Percentiles rank a stretch among this genome's conserved stretches.
Evolutionary conservation across 75 land plant genomes (phyloP).

Genomic region (Sequoia sempervirens): DNA sequence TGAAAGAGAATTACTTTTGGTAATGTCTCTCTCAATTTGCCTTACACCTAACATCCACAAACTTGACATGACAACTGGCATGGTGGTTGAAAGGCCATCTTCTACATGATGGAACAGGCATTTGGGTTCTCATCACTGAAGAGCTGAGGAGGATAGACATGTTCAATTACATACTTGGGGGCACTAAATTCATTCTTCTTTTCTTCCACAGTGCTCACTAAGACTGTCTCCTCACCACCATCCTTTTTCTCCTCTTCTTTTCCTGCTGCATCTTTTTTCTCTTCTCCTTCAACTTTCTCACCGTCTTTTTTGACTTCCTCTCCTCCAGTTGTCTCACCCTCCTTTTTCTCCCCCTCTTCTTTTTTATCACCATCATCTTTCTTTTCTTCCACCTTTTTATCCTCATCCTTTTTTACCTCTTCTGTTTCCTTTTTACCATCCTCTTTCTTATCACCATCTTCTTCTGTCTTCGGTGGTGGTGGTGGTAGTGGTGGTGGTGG

Average conservation of each 20-base stretch:
- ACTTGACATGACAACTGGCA: not conserved
- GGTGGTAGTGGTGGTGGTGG: slow-evolving; percentile 50
- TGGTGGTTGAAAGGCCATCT: not conserved
- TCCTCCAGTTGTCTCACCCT: too few relatives aligned
- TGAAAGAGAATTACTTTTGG: not conserved
- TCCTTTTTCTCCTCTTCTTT: not conserved
- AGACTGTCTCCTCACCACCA: not conserved
- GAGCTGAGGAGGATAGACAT: slow-evolving; percentile 61
- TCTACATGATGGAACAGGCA: slow-evolving; percentile 61
- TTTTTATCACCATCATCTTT: not conserved
- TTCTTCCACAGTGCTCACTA: not conserved
- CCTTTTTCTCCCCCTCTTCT: not conserved
- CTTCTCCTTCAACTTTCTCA: not conserved
- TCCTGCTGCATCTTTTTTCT: not conserved
- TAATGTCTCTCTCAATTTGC: not conserved
- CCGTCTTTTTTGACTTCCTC: not conserved
- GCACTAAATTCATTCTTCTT: not conserved
- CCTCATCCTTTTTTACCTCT: not conserved
- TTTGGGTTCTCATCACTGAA: slow-evolving; percentile 82
- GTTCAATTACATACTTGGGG: slow-evolving; percentile 1
- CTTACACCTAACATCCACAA: not conserved
- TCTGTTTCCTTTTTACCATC: not conserved
- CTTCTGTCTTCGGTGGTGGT: slow-evolving; percentile 19
- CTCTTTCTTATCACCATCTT: slow-evolving; percentile 9
- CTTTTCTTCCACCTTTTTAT: not conserved